Evolutionary conservation across 805 yeast genomes (phyloP).

Genomic region (Yarrowia sp.): DNA sequence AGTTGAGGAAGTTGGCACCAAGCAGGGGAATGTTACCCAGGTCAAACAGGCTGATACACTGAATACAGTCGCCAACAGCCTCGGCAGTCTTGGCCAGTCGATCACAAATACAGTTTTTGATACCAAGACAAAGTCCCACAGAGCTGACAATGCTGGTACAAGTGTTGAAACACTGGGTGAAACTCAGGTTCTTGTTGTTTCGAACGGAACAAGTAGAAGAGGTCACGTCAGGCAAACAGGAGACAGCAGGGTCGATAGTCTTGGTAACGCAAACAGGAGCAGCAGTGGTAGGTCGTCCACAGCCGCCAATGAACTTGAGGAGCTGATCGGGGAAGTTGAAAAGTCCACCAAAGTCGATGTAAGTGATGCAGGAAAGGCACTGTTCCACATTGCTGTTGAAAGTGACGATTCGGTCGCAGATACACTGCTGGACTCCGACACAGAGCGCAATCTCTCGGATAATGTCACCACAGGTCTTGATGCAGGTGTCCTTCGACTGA

Average conservation of each 20-base stretch:
- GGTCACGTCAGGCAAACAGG: conserved; percentile 11
- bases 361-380: conserved; percentile 7
- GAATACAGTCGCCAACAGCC: conserved; percentile 1
- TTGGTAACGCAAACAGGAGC: conserved; percentile 3
- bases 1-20: conserved; percentile 6
- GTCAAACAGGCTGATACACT: not conserved
- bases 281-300: conserved; percentile 7
- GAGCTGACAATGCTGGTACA: conserved; percentile 2
- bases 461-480: not conserved
- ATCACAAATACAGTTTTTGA: conserved; percentile 4
- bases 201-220: not conserved
- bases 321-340: not conserved
- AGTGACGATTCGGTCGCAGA: not conserved
- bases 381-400: not conserved
- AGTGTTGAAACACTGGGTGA: not conserved
- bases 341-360: conserved; percentile 1
- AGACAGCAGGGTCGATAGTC: conserved; percentile 6
- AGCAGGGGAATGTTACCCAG: not conserved
- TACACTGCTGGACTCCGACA: conserved; percentile 6
- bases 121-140: not conserved
- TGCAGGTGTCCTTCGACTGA: not conserved
- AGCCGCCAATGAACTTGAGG: conserved; percentile 1
- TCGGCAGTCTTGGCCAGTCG: not conserved
- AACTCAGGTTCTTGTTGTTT: not conserved
- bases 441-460: conserved; percentile 12